Percentiles rank a stretch among this genome's conserved stretches.
phyloP scores from a whole-genome alignment of 257 asterid species.

The Cynanchum wilfordii region DNA sequence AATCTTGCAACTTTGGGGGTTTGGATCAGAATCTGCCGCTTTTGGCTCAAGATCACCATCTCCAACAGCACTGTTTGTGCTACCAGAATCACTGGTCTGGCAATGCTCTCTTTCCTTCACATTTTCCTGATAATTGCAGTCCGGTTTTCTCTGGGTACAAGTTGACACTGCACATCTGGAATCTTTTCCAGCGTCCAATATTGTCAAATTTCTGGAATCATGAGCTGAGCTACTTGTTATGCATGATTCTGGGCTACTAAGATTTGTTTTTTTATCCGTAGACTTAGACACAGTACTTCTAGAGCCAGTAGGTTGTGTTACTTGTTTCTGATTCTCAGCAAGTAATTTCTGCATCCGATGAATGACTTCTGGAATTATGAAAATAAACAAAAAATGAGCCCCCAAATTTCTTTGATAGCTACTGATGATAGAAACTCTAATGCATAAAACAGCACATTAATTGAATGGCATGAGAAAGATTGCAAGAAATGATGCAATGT shows the following conservation, averaged over 20 bases:
- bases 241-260: constrained; percentile 35
- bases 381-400: background rate
- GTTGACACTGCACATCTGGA: constrained; percentile 9
- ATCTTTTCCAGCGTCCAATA: constrained; percentile 14
- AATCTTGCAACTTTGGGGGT: constrained; percentile 22
- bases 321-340: constrained; percentile 30
- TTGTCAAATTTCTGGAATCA: constrained; percentile 24
- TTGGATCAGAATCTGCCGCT: constrained; percentile 22
- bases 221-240: constrained; percentile 31
- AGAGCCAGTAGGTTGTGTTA: constrained; percentile 16
- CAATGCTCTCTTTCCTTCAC: constrained; percentile 22
- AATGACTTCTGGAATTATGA: constrained; percentile 36
- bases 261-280: constrained; percentile 18
- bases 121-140: constrained; percentile 3
- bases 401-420: background rate
- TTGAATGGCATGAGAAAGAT: background rate
- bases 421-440: background rate
- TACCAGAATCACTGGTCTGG: constrained; percentile 33
- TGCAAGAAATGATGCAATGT: background rate
- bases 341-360: constrained; percentile 43
- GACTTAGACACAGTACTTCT: constrained; percentile 18
- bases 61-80: constrained; percentile 41
- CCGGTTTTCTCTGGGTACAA: constrained; percentile 20
- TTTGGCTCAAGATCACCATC: constrained; percentile 34
- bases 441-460: background rate